Base-by-base conservation (phyloP, 1,284 basidiomycete genomes). In the Melampsora americana region DNA sequence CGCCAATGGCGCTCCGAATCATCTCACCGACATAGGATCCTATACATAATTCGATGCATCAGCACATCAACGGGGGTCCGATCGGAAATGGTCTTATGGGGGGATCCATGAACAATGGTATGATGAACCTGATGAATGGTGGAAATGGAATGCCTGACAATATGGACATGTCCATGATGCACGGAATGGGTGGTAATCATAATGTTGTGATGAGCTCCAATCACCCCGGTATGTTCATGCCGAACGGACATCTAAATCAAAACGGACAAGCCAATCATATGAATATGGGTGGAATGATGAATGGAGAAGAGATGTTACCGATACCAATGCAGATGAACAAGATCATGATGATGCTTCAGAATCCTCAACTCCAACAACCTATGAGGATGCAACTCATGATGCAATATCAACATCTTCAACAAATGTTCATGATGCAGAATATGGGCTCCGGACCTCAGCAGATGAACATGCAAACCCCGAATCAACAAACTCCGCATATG, bases 251-350 rank as follows among this genome's bases (percentile, higher is more conserved):
- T 50, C 39, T 70, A 35, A 23, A 59, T 66, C 14, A 53, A 20
- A 65, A 69, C 35, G 42, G 42, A 60, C 69, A 69, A 53, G 32
- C 61, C 32, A 64, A 64, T 20, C 72, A 60, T 69, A 42, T 75
- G 75, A 56, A 48, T 69, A 68, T 65, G 53, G 32, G 72, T 73
- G 68, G 28, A 50, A 59, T 46, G n/a, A 32, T 50, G 32, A 50
- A 39, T 28, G 62, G 62, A 18, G 60, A 66, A 56, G 62, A 53
- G 68, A 69, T 56, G 72, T 9, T 30, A 59, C 69, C 46, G 30
- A 85, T 92, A 7, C 91, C 92, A 82, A 89, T 90, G 2, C 90
- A 91, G 80, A 88, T 92, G 78, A 83, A 85, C 46, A 91, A 92
- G 80, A 85, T 92, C 61, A 88, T 88, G 66, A 85, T 88, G 78